Evolutionary conservation across 441 rosid species (phyloP), one percentile per base, ranked within the genome.

Genomic region (Eutrema salsugineum): DNA sequence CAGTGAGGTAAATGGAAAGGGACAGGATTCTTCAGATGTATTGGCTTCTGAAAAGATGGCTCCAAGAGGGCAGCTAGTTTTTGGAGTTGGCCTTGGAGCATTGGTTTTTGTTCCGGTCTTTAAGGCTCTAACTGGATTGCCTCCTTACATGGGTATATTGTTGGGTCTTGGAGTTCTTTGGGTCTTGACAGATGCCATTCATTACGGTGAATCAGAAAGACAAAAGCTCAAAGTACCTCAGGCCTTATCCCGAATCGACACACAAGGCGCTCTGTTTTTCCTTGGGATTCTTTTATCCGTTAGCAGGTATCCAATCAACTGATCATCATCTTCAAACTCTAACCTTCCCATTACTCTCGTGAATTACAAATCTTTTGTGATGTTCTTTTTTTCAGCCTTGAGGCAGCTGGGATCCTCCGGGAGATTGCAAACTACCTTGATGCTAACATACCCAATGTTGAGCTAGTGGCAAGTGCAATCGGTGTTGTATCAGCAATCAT

Each of bases 161-260:
- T 82, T 94, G 15, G 97, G 97, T 38, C 99, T 94, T 32, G 96
- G 99, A 83, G 97, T 91, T 72, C 97, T 94, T 16, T 94, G 99
- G 99, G 82, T 91, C 83, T 88, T 94, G 68, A 94, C 99, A 0
- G 99, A 94, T 75, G 97, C 97, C 61, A 91, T 94, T 82, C 99
- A 91, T 75, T 94, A 84, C 40, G 97, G 99, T 30, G 96, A 94
- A 81, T 90, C 97, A 5, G 94, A 90, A 80, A 83, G 93, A 79
- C 96, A 91, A 77, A 80, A 62, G 80, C 81, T 94, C 59, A 94
- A 89, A 80, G 99, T 94, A 65, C 97, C 97, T n/a, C 97, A 94
- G 77, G 99, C 99, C 55, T 80, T 94, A 68, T 94, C 99, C 35
- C 83, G 94, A 57, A 91, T 94, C 6, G 99, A 94, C 83, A 94